Base-by-base conservation (phyloP, 768 basidiomycete genomes). In the Pisolithus marmoratus region DNA sequence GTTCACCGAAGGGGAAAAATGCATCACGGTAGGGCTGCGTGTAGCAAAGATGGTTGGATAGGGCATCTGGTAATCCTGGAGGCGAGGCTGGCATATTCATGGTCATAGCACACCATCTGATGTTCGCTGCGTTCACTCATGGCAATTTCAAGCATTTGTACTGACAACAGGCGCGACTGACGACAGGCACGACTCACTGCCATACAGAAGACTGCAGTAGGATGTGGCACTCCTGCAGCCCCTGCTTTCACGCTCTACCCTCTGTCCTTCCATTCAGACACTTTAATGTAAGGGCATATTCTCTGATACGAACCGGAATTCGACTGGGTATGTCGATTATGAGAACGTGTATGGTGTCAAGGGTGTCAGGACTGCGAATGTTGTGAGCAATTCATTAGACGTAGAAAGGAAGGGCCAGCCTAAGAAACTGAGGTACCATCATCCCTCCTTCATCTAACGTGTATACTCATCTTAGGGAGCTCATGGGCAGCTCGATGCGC, bases 241-340 rank as follows among this genome's bases (percentile, higher is more conserved):
- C 48, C 47, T 27, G 60, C 62, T 40, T 70, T 78, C 41, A 75
- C 85, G 12, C 52, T 75, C 3, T 70, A 72, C 26, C 89, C 90
- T 2, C 78, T 99, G 5, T 83, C 90, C 1, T 99, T 98, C 73
- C 94, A 98, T 61, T 86, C 91, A 0, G 82, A 85, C 52, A 71
- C 81, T 24, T 65, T 71, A 24, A 87, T 90, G 55, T 82, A 76
- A 64, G 86, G 81, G 0, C 77, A 84, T 61, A 82, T 94, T 48
- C 72, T 94, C 12, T 93, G 85, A 95, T 62, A 98, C 96, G 5
- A 98, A 98, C 66, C 75, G 96, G 45, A 95, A 98, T 66, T 74
- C 79, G 42, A 69, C 76, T 53, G 96, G 94, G 9, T 96, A 83
- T 53, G 95, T 98, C 34, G 96, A 98, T 66, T 98, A 85, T 60